A percentile compares a stretch with the other conserved stretches of the same genome.
Evolutionary conservation across 371 early-diverging fungal species (phyloP).

Genomic region (Actinomucor elegans): DNA sequence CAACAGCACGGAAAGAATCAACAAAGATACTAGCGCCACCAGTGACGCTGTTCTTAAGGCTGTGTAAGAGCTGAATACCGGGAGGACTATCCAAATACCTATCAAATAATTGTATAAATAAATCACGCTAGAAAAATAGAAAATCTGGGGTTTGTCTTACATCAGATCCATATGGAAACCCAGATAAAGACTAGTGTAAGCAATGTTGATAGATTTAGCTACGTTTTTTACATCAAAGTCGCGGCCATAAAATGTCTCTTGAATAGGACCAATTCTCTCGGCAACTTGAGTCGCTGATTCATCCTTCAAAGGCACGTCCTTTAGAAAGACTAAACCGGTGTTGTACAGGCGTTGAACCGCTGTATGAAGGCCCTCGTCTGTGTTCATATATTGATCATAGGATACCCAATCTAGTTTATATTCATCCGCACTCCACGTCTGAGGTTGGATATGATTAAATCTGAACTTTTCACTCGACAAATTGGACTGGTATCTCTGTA

Average conservation of each 20-base stretch:
- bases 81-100: constrained; percentile 79
- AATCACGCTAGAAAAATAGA: background rate
- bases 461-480: constrained; percentile 30
- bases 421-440: constrained; percentile 53
- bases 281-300: constrained; percentile 60
- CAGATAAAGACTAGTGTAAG: constrained; percentile 81
- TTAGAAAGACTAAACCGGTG: constrained; percentile 74
- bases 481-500: constrained; percentile 35
- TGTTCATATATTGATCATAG: constrained; percentile 66
- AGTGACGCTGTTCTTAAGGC: constrained; percentile 73
- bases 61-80: constrained; percentile 83
- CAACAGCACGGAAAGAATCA: constrained; percentile 74
- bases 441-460: constrained; percentile 36
- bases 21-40: constrained; percentile 84
- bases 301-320: constrained; percentile 65
- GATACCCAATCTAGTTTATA: constrained; percentile 53
- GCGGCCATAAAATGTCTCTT: constrained; percentile 83
- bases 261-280: constrained; percentile 71
- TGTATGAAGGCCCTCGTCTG: constrained; percentile 53
- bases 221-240: constrained; percentile 84
- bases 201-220: constrained; percentile 82
- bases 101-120: background rate
- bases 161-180: constrained; percentile 93
- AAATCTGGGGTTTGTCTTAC: constrained; percentile 57
- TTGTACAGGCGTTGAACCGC: constrained; percentile 63